Conservation (phyloP, 352 stramenopile genomes). For the Halophytophthora polymorphica region DNA sequence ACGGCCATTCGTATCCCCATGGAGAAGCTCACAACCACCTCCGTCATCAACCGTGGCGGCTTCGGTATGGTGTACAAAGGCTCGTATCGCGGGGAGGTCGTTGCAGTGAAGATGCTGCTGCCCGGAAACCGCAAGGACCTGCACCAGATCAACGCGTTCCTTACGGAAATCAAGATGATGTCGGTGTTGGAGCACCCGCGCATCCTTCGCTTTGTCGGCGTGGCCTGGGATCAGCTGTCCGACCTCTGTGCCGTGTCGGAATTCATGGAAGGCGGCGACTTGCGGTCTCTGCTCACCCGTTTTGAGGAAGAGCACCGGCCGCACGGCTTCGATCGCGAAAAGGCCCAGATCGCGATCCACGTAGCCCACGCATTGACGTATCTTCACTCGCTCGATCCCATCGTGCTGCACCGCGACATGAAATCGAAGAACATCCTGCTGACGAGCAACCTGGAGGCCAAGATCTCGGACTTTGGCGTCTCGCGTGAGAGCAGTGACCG, state of each 20-base stretch:
- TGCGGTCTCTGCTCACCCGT: slow-evolving; percentile 11
- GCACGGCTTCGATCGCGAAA: slow-evolving; percentile 7
- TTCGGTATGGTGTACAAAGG: slow-evolving; percentile 27
- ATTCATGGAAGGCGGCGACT: slow-evolving; percentile 23
- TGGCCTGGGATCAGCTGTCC: slow-evolving; percentile 20
- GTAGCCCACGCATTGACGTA: slow-evolving; percentile 11
- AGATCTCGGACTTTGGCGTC: slow-evolving; percentile 8
- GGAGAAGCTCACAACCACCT: slow-evolving; percentile 3
- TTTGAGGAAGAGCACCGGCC: background rate
- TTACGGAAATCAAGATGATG: slow-evolving; percentile 22
- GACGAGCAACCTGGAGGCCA: slow-evolving; percentile 3
- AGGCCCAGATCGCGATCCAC: slow-evolving; percentile 7
- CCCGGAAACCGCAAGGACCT: slow-evolving; percentile 5
- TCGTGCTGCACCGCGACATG: background rate
- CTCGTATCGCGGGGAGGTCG: slow-evolving; percentile 11
- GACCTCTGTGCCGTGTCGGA: slow-evolving; percentile 24
- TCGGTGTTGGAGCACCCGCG: slow-evolving; percentile 11
- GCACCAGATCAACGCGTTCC: slow-evolving; percentile 14
- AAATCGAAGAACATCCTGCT: slow-evolving; percentile 7
- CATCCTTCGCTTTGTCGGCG: slow-evolving; percentile 23
- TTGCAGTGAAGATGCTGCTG: slow-evolving; percentile 21
- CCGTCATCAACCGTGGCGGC: slow-evolving; percentile 9
- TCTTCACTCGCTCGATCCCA: slow-evolving; percentile 4
- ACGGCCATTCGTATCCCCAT: slow-evolving; percentile 8
- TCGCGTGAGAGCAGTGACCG: slow-evolving; percentile 6